Base-by-base conservation (phyloP, 306 rosid species). In the Trichosanthes cucumerina region DNA sequence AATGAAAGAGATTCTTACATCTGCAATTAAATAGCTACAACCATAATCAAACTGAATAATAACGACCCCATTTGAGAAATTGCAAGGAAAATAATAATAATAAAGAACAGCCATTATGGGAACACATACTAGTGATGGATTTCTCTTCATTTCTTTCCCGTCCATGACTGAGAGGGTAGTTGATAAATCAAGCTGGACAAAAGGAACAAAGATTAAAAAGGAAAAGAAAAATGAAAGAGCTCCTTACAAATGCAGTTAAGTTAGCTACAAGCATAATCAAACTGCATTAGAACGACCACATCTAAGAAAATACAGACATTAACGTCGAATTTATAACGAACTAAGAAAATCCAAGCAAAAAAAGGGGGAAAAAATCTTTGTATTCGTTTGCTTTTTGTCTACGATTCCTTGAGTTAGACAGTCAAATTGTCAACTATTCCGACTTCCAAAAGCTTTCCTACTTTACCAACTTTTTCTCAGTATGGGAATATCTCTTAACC, bases 51-150 rank as follows among this genome's bases (percentile, higher is more conserved):
- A 31, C 46, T 64, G n/a, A 18, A 28, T 26, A 59, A 59, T 11
- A 26, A 13, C 15, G 38, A 28, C n/a, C 58, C 7, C 10, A 60
- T 14, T 60, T 31, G 44, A 57, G 13, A 21, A 21, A 57, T 4
- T 21, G 5, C n/a, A 13, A 57, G 13, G 21, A 14, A 57, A 47
- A 28, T 2, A 28, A 28, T 9, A 47, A 47, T 10, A 9, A n/a
- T n/a, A n/a, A n/a, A n/a, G n/a, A n/a, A 79, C 82, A 39, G 81
- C 85, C 87, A 85, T 63, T 24, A 82, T 58, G 7, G 91, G 84
- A 34, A 82, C 93, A 54, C 93, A 89, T 18, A 89, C 73, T 5
- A 79, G 79, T 16, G 89, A 81, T 16, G 88, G 79, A 81, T 82
- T 89, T 80, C 84, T 82, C 43, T 82, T 31, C 43, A 63, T 63